Base-by-base conservation (phyloP, 2,329 filamentous ascomycete genomes). In the Lasiodiplodia theobromae region DNA sequence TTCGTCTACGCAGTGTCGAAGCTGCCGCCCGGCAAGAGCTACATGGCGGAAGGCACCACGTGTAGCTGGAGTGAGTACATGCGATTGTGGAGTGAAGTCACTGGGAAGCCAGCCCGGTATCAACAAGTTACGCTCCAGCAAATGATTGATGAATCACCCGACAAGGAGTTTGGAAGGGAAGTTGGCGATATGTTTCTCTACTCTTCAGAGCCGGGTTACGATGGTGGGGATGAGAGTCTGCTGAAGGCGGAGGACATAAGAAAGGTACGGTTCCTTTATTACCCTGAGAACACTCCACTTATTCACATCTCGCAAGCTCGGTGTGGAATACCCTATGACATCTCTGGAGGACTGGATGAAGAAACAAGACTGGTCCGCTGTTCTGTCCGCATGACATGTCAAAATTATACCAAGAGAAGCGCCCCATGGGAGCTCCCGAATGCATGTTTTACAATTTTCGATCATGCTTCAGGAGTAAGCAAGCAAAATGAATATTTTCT, bases 161-260 rank as follows among this genome's bases (percentile, higher is more conserved):
- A 85, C 52, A 72, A 71, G 2, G 83, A 84, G 2, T 77, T 78
- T 1, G 84, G 83, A 0, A 73, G 79, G 0, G 85, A 86, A 70
- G 75, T 82, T 0, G 79, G 79, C 3, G 73, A 80, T 68, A 86
- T 86, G 84, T 86, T 82, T 54, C 70, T 74, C 1, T 86, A 86
- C 69, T 79, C 77, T 12, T 82, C 80, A 0, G 77, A 84, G 44
- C 83, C 84, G 0, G 85, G 85, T 0, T 86, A 86, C 67, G 83
- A 84, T 69, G 84, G 85, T 0, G 83, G 76, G 0, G 82, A 69
- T 18, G 8, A 44, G 4, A 58, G 37, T 34, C 21, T 69, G 10
- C 31, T 57, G 10, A 31, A 51, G 18, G 51, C 67, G 2, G 60
- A 31, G 18, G 28, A 69, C 8, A 64, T 69, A 25, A 58, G 60